phyloP scores from a whole-genome alignment of 1,139 yeast species.

The Sugiyamaella xylanicola region DNA sequence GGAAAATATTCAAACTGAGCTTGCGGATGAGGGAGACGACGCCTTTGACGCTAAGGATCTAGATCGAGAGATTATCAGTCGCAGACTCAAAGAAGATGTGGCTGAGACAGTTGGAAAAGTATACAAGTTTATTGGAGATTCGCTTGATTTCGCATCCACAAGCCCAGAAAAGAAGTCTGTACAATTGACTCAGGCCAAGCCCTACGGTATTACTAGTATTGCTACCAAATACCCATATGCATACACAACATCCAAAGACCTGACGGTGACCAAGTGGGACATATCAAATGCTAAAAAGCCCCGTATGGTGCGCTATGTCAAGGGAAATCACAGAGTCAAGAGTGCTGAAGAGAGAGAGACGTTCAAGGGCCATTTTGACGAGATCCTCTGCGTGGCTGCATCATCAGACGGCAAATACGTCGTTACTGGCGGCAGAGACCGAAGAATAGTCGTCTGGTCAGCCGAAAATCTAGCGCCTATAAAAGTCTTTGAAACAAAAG shows the following conservation, averaged over 20 bases:
- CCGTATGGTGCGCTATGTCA: conserved; percentile 60
- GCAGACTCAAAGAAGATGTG: conserved; percentile 82
- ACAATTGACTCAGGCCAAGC: conserved; percentile 28
- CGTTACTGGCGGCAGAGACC: conserved; percentile 89
- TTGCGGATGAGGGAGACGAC: conserved; percentile 42
- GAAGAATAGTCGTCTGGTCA: conserved; percentile 81
- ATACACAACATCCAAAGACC: conserved; percentile 83
- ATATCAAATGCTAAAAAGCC: conserved; percentile 51
- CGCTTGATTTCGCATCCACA: conserved; percentile 22
- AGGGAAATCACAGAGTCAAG: conserved; percentile 58
- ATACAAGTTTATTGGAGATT: conserved; percentile 59
- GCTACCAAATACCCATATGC: conserved; percentile 60
- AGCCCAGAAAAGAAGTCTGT: conserved; percentile 24
- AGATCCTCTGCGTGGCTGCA: conserved; percentile 76
- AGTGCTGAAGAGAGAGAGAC: conserved; percentile 36
- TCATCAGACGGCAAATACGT: conserved; percentile 85
- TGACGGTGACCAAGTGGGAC: conserved; percentile 79
- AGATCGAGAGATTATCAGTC: conserved; percentile 80
- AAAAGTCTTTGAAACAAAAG: conserved; percentile 73
- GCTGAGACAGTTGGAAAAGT: conserved; percentile 86
- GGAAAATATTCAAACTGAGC: conserved; percentile 68
- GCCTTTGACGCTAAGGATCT: conserved; percentile 91
- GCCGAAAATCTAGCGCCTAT: conserved; percentile 73
- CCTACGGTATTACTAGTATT: conserved; percentile 37
- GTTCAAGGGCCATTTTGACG: conserved; percentile 69